Evolutionary conservation across 306 rosid genomes (phyloP).

Genomic region (Betula pendula): DNA sequence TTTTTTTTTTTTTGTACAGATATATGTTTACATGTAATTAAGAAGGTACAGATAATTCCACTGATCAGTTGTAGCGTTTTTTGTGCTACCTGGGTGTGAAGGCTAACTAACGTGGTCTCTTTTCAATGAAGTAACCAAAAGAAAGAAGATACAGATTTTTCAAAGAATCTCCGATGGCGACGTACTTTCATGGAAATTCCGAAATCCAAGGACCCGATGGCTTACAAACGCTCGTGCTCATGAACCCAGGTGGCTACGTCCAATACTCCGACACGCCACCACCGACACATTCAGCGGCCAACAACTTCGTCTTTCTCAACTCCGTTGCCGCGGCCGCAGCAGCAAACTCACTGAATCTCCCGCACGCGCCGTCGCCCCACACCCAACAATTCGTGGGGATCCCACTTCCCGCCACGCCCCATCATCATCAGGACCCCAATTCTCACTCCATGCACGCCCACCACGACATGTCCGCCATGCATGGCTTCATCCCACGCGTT

Average conservation of each 20-base stretch:
- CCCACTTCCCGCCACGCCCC: slow-evolving; percentile 44
- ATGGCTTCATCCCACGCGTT: slow-evolving; percentile 72
- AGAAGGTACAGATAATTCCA: too few species aligned
- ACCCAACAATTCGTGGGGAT: slow-evolving; percentile 71
- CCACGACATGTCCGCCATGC: slow-evolving; percentile 67
- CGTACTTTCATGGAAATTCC: slow-evolving; percentile 80
- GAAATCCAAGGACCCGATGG: slow-evolving; percentile 78
- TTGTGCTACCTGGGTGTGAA: slow-evolving; percentile 31
- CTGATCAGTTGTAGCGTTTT: background rate
- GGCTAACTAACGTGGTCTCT: slow-evolving; percentile 36
- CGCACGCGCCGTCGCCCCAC: slow-evolving; percentile 68
- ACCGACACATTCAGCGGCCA: slow-evolving; percentile 35
- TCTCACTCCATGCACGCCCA: slow-evolving; percentile 48
- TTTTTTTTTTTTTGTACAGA: too few species aligned
- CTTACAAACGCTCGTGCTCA: slow-evolving; percentile 81
- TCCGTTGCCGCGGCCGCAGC: slow-evolving; percentile 43
- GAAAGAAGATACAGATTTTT: slow-evolving; percentile 19
- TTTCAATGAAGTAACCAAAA: slow-evolving; percentile 35
- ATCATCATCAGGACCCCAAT: slow-evolving; percentile 43
- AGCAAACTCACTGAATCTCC: slow-evolving; percentile 33
- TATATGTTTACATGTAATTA: too few species aligned
- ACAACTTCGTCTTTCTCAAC: slow-evolving; percentile 54
- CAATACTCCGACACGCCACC: slow-evolving; percentile 73
- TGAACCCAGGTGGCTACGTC: slow-evolving; percentile 75
- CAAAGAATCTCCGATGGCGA: slow-evolving; percentile 66